These are phyloP conservation scores for Boletus rubescentipes DNA, from an alignment of 768 basidiomycete genomes.

Conservation along the genomic window DNA sequence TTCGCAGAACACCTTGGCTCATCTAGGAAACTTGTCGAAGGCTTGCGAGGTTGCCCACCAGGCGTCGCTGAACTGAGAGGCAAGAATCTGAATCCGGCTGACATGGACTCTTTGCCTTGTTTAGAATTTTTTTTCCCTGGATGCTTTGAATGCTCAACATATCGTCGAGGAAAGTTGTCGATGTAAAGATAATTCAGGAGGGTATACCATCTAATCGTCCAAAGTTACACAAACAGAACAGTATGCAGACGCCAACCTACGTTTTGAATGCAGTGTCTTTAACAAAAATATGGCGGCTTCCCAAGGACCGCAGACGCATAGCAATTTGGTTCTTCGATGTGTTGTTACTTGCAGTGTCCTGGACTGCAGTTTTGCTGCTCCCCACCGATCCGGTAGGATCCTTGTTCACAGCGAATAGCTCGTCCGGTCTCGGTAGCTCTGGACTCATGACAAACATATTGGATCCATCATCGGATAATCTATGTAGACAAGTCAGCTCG, in stretches of 20 bases:
- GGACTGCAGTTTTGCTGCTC: constrained; percentile 9
- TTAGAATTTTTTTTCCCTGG: too few relatives aligned
- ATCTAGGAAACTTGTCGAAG: constrained; percentile 8
- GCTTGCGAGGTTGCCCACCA: neutral
- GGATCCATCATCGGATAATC: constrained; percentile 1
- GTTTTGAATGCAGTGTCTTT: constrained; percentile 30
- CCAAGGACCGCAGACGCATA: constrained; percentile 14
- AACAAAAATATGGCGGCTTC: constrained; percentile 26
- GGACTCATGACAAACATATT: constrained; percentile 20
- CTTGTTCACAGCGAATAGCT: neutral
- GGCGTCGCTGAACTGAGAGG: constrained; percentile 25
- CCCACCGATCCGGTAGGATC: neutral
- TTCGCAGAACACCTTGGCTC: constrained; percentile 38
- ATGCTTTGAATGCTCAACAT: too few relatives aligned
- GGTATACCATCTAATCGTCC: constrained; percentile 35
- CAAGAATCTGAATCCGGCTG: constrained; percentile 31
- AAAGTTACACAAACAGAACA: neutral
- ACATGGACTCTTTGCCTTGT: too few relatives aligned
- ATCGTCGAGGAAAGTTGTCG: too few relatives aligned
- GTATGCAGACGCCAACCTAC: constrained; percentile 4
- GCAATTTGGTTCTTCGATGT: neutral
- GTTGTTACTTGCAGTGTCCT: neutral
- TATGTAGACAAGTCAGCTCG: constrained; percentile 1
- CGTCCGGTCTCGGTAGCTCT: constrained; percentile 4
- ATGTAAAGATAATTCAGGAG: constrained; percentile 42